Evolutionary conservation across 495 filamentous ascomycete species (phyloP).

Genomic region (Letharia columbiana): DNA sequence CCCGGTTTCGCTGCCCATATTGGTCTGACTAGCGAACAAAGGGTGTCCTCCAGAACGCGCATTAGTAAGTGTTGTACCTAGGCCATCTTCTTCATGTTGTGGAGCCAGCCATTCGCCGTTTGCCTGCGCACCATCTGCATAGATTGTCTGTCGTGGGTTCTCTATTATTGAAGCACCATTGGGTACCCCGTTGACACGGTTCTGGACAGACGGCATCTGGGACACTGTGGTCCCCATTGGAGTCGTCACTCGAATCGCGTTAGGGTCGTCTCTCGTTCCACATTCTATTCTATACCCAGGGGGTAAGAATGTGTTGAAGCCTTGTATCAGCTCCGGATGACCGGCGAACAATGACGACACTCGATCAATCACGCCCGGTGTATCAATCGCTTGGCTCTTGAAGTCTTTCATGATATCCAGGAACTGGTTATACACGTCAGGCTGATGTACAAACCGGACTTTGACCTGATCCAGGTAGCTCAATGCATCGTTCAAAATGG

Average conservation of each 20-base stretch:
- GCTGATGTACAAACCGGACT: constrained; percentile 92
- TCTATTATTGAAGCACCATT: constrained; percentile 18
- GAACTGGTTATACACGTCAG: constrained; percentile 97
- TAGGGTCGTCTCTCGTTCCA: constrained; percentile 80
- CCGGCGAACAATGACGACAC: constrained; percentile 96
- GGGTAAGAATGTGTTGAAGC: constrained; percentile 97
- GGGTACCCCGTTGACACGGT: constrained; percentile 15
- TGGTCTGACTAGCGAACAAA: constrained; percentile 22
- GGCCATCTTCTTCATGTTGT: constrained; percentile 30
- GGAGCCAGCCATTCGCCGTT: constrained; percentile 22
- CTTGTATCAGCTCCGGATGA: constrained; percentile 92
- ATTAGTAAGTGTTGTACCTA: constrained; percentile 22
- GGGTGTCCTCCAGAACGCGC: constrained; percentile 21
- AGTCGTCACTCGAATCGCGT: constrained; percentile 93
- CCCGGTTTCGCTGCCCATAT: constrained; percentile 15
- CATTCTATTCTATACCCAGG: constrained; percentile 98
- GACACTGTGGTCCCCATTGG: constrained; percentile 66
- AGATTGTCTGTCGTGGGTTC: constrained; percentile 21
- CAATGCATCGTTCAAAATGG: constrained; percentile 91
- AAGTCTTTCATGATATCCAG: constrained; percentile 99
- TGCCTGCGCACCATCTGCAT: constrained; percentile 22
- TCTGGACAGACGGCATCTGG: constrained; percentile 26
- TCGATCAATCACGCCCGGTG: constrained; percentile 92
- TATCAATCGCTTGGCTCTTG: constrained; percentile 98
- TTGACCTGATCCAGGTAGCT: constrained; percentile 99